Percentiles rank a stretch among this genome's conserved stretches.
Conservation (phyloP, 2,329 filamentous ascomycete genomes). For the Dactylellina sp. region DNA sequence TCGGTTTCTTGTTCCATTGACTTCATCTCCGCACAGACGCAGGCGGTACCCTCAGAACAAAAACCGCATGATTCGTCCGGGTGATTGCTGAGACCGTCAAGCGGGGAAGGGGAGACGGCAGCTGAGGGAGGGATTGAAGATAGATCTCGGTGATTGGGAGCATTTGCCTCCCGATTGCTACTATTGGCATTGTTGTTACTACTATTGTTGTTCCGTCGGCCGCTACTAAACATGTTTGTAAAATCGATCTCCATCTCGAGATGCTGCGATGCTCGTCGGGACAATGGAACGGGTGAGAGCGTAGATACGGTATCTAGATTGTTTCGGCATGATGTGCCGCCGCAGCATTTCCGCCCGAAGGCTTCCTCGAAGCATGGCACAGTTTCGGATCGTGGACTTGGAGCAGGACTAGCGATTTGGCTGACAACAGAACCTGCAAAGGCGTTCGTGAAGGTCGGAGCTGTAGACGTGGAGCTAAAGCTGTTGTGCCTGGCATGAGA, state of each 20-base stretch:
- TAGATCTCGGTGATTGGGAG: neutral
- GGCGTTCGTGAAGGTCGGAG: constrained; percentile 36
- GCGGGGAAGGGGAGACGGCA: constrained; percentile 71
- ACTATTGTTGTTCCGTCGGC: constrained; percentile 32
- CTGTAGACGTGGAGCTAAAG: constrained; percentile 51
- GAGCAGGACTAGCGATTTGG: constrained; percentile 60
- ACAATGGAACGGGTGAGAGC: constrained; percentile 37
- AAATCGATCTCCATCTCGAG: constrained; percentile 77
- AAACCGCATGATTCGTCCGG: constrained; percentile 81
- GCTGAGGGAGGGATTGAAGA: constrained; percentile 26
- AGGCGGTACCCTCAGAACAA: constrained; percentile 83
- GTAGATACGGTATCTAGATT: constrained; percentile 47
- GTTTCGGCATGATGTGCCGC: constrained; percentile 44
- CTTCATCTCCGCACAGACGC: constrained; percentile 79
- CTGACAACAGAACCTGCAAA: constrained; percentile 36
- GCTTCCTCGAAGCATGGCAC: constrained; percentile 54
- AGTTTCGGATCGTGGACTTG: constrained; percentile 51
- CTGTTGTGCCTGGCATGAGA: constrained; percentile 34
- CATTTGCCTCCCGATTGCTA: neutral
- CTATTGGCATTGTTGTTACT: constrained; percentile 5
- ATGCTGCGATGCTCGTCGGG: constrained; percentile 35
- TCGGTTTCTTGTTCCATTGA: constrained; percentile 59
- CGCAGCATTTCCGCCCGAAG: constrained; percentile 54
- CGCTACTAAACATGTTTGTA: constrained; percentile 65
- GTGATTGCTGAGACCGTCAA: constrained; percentile 58